phyloP scores from a whole-genome alignment of 129 eudicot species.

The Lonicera japonica region DNA sequence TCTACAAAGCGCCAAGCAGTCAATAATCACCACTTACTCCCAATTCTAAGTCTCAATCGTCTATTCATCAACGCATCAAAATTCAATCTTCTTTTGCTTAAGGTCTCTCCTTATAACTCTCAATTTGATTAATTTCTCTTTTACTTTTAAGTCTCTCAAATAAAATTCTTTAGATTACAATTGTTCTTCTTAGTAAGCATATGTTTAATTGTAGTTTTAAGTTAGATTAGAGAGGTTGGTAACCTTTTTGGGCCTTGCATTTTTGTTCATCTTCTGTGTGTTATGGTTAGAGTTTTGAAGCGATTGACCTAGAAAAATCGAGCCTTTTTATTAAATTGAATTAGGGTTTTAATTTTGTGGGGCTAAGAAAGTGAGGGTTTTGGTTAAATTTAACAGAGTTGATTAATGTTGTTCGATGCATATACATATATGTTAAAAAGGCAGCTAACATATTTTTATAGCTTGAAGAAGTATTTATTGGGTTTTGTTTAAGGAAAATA shows the following conservation, averaged over 20 bases:
- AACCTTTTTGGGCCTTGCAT: not conserved
- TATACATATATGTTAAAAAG: too few relatives aligned
- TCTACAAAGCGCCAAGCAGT: not conserved
- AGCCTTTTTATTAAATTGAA: not conserved
- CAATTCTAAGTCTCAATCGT: not conserved
- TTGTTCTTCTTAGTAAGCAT: conserved; percentile 5
- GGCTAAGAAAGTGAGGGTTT: not conserved
- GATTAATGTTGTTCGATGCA: too few relatives aligned
- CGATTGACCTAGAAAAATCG: not conserved
- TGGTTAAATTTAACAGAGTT: too few relatives aligned
- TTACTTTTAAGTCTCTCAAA: not conserved
- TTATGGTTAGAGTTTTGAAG: conserved; percentile 25
- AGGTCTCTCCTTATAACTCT: conserved; percentile 13
- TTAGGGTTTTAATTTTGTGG: not conserved
- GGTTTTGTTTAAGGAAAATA: too few relatives aligned
- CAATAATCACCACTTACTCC: not conserved
- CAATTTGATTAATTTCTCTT: not conserved
- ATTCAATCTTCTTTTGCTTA: not conserved
- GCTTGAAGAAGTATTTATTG: too few relatives aligned
- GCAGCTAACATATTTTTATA: too few relatives aligned
- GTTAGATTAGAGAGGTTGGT: not conserved
- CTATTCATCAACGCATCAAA: not conserved
- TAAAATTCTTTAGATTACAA: not conserved
- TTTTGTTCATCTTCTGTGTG: not conserved
- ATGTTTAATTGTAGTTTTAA: not conserved